Conservation (phyloP, 2,329 filamentous ascomycete genomes). For the Zarea fungicola region DNA sequence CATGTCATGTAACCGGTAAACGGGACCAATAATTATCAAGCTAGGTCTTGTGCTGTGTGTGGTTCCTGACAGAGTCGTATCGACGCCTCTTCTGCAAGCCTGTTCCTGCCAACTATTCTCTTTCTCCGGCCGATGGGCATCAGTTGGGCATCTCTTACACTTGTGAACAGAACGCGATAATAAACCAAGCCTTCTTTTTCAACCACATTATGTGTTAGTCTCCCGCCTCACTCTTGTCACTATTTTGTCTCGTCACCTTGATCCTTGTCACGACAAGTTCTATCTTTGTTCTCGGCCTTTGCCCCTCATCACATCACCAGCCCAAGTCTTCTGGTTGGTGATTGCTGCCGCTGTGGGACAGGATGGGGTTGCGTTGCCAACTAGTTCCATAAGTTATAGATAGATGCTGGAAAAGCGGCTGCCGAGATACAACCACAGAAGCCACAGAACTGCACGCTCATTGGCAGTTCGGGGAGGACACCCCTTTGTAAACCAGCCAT, state of each 20-base stretch:
- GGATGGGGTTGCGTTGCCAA: too few relatives aligned
- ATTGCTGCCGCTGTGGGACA: constrained; percentile 3
- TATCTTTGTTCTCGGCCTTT: neutral
- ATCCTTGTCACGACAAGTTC: neutral
- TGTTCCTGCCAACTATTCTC: neutral
- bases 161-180: too few relatives aligned
- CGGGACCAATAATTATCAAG: too few relatives aligned
- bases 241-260: too few relatives aligned
- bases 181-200: too few relatives aligned
- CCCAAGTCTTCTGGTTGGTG: constrained; percentile 9
- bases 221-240: neutral
- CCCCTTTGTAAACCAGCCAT: too few relatives aligned
- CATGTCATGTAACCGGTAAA: too few relatives aligned
- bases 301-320: neutral
- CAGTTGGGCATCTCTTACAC: constrained; percentile 8
- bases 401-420: too few relatives aligned
- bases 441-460: neutral
- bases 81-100: constrained; percentile 7
- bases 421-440: neutral
- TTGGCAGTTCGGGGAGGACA: neutral
- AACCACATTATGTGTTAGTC: too few relatives aligned
- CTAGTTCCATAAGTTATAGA: too few relatives aligned
- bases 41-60: neutral
- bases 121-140: neutral
- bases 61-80: constrained; percentile 12